phyloP scores from a whole-genome alignment of 345 rosid genomes.

The Euphorbia tirucalli region DNA sequence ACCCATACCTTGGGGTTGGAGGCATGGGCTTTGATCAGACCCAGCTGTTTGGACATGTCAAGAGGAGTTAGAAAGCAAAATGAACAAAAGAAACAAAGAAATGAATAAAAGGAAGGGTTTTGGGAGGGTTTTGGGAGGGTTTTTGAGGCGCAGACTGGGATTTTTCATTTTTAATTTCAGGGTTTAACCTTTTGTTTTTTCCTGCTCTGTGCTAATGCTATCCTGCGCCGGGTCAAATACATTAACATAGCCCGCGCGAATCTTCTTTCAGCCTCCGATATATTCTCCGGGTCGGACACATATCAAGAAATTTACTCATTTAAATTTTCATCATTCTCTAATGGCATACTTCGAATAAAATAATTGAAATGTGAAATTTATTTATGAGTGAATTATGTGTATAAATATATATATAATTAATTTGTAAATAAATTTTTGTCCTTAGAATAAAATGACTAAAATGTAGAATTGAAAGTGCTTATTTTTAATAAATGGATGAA shows the following conservation, averaged over 20 bases:
- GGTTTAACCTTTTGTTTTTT: too few species aligned
- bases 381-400: too few species aligned
- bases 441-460: too few species aligned
- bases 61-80: neutral
- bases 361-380: too few species aligned
- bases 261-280: neutral
- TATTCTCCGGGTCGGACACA: too few species aligned
- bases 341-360: too few species aligned
- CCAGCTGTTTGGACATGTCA: conserved; percentile 45
- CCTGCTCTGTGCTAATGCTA: neutral
- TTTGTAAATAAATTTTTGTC: too few species aligned
- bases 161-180: neutral
- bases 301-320: too few species aligned
- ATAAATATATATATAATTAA: too few species aligned
- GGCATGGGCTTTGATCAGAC: conserved; percentile 41
- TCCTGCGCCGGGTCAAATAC: neutral
- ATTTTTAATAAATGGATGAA: too few species aligned
- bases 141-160: conserved; percentile 1
- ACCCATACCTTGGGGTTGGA: conserved; percentile 75
- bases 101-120: neutral
- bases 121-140: conserved; percentile 21
- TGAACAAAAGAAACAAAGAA: neutral
- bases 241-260: conserved; percentile 1
- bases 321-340: too few species aligned
- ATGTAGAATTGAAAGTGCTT: too few species aligned